Evolutionary conservation across 257 asterid species (phyloP), one percentile per base, ranked within the genome.

Genomic region (Oldenlandia corymbosa): DNA sequence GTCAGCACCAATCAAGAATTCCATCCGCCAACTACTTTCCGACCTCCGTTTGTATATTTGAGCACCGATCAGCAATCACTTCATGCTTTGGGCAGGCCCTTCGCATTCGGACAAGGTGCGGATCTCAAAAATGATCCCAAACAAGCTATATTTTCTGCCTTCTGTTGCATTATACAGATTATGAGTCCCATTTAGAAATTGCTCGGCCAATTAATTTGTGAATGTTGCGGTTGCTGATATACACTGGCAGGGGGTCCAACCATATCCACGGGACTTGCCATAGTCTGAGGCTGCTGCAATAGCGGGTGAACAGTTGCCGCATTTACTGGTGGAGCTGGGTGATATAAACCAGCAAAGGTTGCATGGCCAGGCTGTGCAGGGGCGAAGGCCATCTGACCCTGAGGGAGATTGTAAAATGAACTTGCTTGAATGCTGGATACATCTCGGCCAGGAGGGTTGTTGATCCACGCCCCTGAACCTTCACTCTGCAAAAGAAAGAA

Each of bases 141-240:
- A 36, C 61, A 45, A 54, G 58, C 64, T 76, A 62, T 73, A n/a
- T n/a, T n/a, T 76, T 68, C 64, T 63, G 64, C 51, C 57, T 59
- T 62, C 37, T 46, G 43, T 36, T 70, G 53, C 49, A 72, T 71
- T 75, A 67, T 65, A 52, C 49, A 67, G 66, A 58, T 65, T 69
- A 47, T 30, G 31, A 5, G 57, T 37, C 36, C 55, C 41, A 34
- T 76, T 83, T 72, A 91, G 75, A 86, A 91, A 84, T 72, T 86
- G 80, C 76, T 81, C 11, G 98, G 95, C 98, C 96, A 84, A 76
- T 84, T 91, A 34, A 81, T 77, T 46, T 91, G 93, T n/a, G 90
- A 65, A 43, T 84, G 97, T 78, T 91, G 98, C 24, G 83, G 90
- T 77, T 85, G 98, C 78, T 91, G 98, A 83, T 88, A 88, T 62